Percentiles rank a stretch among this genome's conserved stretches.
Evolutionary conservation across 2,329 filamentous ascomycete genomes (phyloP).

Genomic region (Trematosphaeria pertusa): DNA sequence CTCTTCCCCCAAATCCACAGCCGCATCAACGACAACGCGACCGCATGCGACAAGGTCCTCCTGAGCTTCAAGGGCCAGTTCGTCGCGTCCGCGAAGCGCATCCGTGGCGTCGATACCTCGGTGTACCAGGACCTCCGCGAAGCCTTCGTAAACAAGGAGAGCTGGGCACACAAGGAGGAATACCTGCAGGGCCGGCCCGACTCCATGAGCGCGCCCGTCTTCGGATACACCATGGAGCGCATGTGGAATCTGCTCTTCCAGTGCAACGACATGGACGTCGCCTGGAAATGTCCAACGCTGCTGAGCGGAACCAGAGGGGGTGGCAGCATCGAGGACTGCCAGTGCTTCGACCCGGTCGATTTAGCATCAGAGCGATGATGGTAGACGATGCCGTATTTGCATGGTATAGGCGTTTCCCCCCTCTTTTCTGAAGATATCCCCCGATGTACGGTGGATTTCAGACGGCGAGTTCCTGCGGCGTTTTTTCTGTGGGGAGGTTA

Average conservation of each 20-base stretch:
- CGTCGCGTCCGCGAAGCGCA: conserved; percentile 51
- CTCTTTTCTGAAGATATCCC: too few species aligned
- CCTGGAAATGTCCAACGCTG: conserved; percentile 30
- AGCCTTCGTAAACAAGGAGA: conserved; percentile 24
- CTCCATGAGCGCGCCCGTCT: conserved; percentile 23
- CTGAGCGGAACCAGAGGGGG: conserved; percentile 27
- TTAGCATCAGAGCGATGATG: too few species aligned
- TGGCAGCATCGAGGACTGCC: conserved; percentile 26
- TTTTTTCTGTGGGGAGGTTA: too few species aligned
- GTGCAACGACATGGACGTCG: conserved; percentile 26
- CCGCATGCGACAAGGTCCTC: conserved; percentile 41
- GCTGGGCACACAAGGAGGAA: conserved; percentile 28
- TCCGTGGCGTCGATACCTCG: conserved; percentile 41
- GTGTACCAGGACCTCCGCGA: conserved; percentile 42
- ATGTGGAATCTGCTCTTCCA: conserved; percentile 33
- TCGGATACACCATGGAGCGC: conserved; percentile 32
- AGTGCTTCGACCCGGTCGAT: conserved; percentile 28
- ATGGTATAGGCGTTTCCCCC: too few species aligned
- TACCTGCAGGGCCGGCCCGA: conserved; percentile 23
- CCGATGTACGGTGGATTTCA: too few species aligned
- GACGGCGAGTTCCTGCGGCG: too few species aligned
- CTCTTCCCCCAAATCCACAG: conserved; percentile 47
- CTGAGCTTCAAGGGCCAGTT: conserved; percentile 57
- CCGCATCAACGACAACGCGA: conserved; percentile 21
- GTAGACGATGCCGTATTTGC: too few species aligned